phyloP scores from a whole-genome alignment of 768 basidiomycete genomes.

The Dacryopinax spathularia region DNA sequence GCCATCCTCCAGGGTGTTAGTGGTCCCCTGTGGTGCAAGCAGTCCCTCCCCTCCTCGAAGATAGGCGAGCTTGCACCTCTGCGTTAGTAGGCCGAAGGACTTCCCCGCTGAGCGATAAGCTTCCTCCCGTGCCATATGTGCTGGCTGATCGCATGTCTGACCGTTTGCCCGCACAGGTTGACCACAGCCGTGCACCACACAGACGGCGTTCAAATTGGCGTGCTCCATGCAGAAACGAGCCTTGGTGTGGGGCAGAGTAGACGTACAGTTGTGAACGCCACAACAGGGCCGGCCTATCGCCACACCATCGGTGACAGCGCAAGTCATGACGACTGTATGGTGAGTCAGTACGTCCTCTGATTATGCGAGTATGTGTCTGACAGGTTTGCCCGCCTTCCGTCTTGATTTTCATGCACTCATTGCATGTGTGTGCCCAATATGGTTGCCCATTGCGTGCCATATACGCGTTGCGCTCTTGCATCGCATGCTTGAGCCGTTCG shows the following conservation, averaged over 20 bases:
- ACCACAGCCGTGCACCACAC: too few species aligned
- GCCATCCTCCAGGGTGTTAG: too few species aligned
- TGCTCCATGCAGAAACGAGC: constrained; percentile 14
- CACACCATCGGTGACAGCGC: constrained; percentile 23
- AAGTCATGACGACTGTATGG: background rate
- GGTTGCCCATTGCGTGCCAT: too few species aligned
- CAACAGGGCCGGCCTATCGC: constrained; percentile 25
- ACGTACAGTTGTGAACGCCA: constrained; percentile 19
- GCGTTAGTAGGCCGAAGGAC: constrained; percentile 11
- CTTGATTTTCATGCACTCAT: too few species aligned
- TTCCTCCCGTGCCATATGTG: too few species aligned
- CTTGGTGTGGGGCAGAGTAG: constrained; percentile 9
- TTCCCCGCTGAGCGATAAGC: constrained; percentile 16
- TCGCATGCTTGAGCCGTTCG: background rate
- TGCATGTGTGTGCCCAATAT: too few species aligned
- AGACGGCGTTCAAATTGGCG: constrained; percentile 7
- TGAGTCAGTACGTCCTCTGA: too few species aligned
- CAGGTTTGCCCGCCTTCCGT: background rate
- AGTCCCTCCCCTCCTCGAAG: too few species aligned
- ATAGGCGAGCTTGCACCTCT: constrained; percentile 1
- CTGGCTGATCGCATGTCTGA: too few species aligned
- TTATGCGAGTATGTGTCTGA: too few species aligned
- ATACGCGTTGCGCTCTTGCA: background rate
- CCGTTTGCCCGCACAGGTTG: too few species aligned
- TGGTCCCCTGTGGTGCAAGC: background rate